Conservation (phyloP, 2,329 filamentous ascomycete species). For the Tricladium varicosporioides region DNA sequence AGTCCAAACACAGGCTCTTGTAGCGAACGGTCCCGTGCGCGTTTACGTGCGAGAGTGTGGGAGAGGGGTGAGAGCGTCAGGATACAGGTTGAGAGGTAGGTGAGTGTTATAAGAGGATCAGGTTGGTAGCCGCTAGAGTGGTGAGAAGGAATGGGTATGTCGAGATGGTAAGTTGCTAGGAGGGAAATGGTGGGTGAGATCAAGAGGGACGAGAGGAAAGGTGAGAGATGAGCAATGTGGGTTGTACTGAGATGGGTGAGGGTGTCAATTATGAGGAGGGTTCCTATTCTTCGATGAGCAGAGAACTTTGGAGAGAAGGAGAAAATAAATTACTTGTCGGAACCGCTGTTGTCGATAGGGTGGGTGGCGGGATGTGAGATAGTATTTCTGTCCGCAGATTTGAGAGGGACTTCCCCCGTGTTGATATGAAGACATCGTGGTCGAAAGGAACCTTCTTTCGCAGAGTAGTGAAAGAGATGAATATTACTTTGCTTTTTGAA, state of each 20-base stretch:
- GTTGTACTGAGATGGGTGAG: conserved; percentile 64
- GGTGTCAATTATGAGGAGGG: conserved; percentile 76
- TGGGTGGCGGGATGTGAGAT: conserved; percentile 39
- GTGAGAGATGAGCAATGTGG: conserved; percentile 56
- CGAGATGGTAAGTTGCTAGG: conserved; percentile 77
- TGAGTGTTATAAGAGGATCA: conserved; percentile 67
- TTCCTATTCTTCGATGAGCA: conserved; percentile 45
- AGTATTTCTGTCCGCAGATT: conserved; percentile 59
- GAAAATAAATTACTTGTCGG: conserved; percentile 39
- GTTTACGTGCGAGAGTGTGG: conserved; percentile 71
- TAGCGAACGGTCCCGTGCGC: conserved; percentile 72
- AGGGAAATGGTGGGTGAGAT: conserved; percentile 68
- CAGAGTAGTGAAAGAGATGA: conserved; percentile 75
- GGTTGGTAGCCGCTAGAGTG: conserved; percentile 57
- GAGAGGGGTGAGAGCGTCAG: conserved; percentile 70
- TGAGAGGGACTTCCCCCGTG: conserved; percentile 55
- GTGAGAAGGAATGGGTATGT: conserved; percentile 58
- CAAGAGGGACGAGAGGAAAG: conserved; percentile 67
- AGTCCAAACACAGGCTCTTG: conserved; percentile 78
- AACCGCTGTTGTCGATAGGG: conserved; percentile 11
- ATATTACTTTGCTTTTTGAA: conserved; percentile 68
- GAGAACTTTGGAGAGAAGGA: background rate
- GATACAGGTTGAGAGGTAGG: conserved; percentile 86
- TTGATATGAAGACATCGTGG: conserved; percentile 66
- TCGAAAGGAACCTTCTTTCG: conserved; percentile 53